Evolutionary conservation across 2,329 filamentous ascomycete species (phyloP), one percentile per base, ranked within the genome.

Genomic region (Ophiocordyceps camponoti-rufipedis): DNA sequence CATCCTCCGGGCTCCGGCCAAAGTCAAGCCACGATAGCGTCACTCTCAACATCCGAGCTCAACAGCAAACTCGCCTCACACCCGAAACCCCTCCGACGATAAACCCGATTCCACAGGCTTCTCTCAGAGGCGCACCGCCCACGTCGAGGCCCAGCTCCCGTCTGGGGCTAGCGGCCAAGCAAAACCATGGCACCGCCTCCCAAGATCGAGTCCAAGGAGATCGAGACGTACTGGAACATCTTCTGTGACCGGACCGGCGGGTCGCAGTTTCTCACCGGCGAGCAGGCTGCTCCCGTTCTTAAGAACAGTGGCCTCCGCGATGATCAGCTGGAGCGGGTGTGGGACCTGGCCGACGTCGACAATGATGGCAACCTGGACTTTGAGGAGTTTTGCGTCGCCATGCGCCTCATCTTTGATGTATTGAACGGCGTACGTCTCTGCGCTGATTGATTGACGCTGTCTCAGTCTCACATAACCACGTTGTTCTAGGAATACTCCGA

Each of bases 331-430:
- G 91, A 96, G 67, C 77, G 80, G 55, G 85, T 98, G 50, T 98
- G 91, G 91, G 91, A 98, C 58, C 73, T 98, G 50, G 86, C 91
- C 48, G 91, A 98, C 61, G 86, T 98, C 49, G 91, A 98, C 65
- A 88, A 88, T 55, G 91, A 98, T 68, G 91, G 91, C 51, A 93
- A 93, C 64, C 72, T 98, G 46, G 91, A 98, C 66, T 98, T 98
- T 68, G 91, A 98, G 67, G 91, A 98, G 71, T 98, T 98, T 63
- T 98, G 91, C 63, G 91, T 98, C 48, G 91, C 88, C 38, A 98
- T 98, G 91, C 78, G 91, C 58, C 70, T 98, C 57, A 95, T 96
- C 56, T 98, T 96, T 63, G 91, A 98, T 62, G 69, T 96, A 52
- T 80, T 98, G 55, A 98, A 98, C 58, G 91, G 91, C 55, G 85